phyloP scores from a whole-genome alignment of 441 rosid species.

The Rhodomyrtus psidioides region DNA sequence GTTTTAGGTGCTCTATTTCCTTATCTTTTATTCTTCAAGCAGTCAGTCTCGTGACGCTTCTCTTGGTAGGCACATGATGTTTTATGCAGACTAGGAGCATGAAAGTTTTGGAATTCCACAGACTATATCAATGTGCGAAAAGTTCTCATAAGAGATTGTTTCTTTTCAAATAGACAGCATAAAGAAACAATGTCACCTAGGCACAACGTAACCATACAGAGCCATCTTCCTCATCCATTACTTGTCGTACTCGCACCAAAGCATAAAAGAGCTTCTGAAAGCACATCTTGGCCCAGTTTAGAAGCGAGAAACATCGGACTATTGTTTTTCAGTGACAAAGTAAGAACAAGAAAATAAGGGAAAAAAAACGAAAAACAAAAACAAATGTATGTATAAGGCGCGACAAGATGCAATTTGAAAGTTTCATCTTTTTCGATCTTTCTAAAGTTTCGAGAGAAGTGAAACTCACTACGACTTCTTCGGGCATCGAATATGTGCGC shows the following conservation, averaged over 20 bases:
- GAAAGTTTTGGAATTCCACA: neutral
- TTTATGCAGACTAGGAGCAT: neutral
- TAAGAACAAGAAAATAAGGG: neutral
- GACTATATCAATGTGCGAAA: neutral
- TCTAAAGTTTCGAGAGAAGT: neutral
- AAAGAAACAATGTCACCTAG: neutral
- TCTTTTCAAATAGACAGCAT: neutral
- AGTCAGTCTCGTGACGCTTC: neutral
- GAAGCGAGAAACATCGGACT: neutral
- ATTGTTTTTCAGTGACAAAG: neutral
- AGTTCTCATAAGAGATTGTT: neutral
- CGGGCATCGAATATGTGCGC: conserved; percentile 62
- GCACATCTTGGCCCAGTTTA: conserved; percentile 33
- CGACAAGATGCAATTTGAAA: neutral
- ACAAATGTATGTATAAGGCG: neutral
- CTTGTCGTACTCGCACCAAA: conserved; percentile 73
- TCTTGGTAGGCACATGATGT: neutral
- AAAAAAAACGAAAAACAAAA: neutral
- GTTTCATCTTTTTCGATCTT: neutral
- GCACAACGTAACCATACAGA: neutral
- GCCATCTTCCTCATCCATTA: conserved; percentile 39
- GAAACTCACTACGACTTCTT: conserved; percentile 41
- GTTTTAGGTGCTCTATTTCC: neutral
- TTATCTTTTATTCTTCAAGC: neutral
- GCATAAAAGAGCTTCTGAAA: conserved; percentile 73